A percentile compares a stretch with the other conserved stretches of the same genome.
phyloP scores from a whole-genome alignment of 2,329 filamentous ascomycete species.

The Colletotrichum sojae region DNA sequence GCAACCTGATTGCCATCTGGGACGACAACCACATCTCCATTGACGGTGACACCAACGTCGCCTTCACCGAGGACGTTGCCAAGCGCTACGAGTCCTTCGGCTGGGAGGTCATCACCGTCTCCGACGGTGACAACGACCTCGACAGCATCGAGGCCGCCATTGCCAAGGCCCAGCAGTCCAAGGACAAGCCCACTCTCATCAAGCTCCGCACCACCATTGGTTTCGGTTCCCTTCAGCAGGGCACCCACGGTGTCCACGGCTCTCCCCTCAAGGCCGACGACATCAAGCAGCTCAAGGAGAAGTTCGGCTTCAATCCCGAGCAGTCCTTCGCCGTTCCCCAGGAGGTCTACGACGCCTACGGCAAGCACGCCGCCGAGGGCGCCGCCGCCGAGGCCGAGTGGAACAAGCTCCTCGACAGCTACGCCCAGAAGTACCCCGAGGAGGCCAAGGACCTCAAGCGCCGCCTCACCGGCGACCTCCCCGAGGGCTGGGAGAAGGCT shows the following conservation, averaged over 20 bases:
- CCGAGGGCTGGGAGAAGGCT: slow-evolving; percentile 95
- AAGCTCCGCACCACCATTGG: slow-evolving; percentile 98
- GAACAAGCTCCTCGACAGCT: slow-evolving; percentile 94
- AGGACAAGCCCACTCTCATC: slow-evolving; percentile 97
- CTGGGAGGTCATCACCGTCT: slow-evolving; percentile 90
- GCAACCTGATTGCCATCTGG: slow-evolving; percentile 96
- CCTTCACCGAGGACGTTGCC: slow-evolving; percentile 96
- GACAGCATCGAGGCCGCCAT: slow-evolving; percentile 91
- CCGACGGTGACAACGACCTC: slow-evolving; percentile 91
- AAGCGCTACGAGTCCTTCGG: slow-evolving; percentile 98
- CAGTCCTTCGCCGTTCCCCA: slow-evolving; percentile 94
- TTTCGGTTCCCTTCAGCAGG: slow-evolving; percentile 92
- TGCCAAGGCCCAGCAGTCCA: slow-evolving; percentile 86
- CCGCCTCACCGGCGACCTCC: slow-evolving; percentile 85
- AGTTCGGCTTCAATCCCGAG: slow-evolving; percentile 96
- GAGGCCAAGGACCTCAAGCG: slow-evolving; percentile 87
- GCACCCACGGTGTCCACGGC: slow-evolving; percentile 96
- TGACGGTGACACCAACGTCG: slow-evolving; percentile 94
- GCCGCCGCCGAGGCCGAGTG: slow-evolving; percentile 93
- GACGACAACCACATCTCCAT: slow-evolving; percentile 98
- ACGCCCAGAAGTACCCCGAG: slow-evolving; percentile 81
- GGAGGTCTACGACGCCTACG: slow-evolving; percentile 92
- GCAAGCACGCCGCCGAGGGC: slow-evolving; percentile 87
- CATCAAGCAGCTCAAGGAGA: slow-evolving; percentile 91
- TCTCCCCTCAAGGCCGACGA: slow-evolving; percentile 96